A percentile compares a stretch with the other conserved stretches of the same genome.
These are phyloP conservation scores for Puccinia polysora DNA, from an alignment of 1,284 basidiomycete species.

Conservation along the genomic window DNA sequence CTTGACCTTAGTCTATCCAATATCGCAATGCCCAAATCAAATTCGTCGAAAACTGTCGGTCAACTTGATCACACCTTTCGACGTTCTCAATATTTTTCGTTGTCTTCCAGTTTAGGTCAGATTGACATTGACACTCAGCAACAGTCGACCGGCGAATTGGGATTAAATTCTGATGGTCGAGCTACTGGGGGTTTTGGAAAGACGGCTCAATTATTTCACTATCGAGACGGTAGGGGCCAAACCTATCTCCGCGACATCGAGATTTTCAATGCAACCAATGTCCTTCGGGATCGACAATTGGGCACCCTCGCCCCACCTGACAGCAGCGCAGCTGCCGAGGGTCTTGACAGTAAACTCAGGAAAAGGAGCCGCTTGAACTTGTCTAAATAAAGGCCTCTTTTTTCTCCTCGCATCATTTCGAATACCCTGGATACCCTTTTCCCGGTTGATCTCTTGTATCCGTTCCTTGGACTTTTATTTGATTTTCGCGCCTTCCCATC, in stretches of 20 bases:
- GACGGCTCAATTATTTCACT: slow-evolving; percentile 25
- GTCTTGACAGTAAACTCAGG: too few species aligned
- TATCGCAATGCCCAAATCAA: background rate
- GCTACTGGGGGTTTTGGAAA: slow-evolving; percentile 14
- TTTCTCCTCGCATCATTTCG: background rate
- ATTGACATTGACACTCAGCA: slow-evolving; percentile 21
- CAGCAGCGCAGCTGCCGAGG: too few species aligned
- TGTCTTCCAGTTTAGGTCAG: background rate
- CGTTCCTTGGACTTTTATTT: too few species aligned
- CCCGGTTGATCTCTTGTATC: too few species aligned
- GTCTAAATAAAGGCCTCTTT: background rate
- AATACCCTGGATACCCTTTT: too few species aligned
- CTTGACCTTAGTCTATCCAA: slow-evolving; percentile 4
- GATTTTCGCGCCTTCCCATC: too few species aligned
- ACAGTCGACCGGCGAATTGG: background rate
- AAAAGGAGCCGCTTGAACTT: too few species aligned
- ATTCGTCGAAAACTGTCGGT: slow-evolving; percentile 6
- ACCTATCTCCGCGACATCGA: slow-evolving; percentile 8
- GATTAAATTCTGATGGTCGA: slow-evolving; percentile 16
- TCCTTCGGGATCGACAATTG: background rate
- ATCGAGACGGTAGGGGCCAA: background rate
- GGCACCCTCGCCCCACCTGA: slow-evolving; percentile 9
- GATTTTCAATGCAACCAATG: background rate
- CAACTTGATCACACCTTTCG: slow-evolving; percentile 8
- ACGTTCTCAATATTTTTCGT: background rate